Base-by-base conservation (phyloP, 2,329 filamentous ascomycete species). In the Sporothrix brunneoviolacea region DNA sequence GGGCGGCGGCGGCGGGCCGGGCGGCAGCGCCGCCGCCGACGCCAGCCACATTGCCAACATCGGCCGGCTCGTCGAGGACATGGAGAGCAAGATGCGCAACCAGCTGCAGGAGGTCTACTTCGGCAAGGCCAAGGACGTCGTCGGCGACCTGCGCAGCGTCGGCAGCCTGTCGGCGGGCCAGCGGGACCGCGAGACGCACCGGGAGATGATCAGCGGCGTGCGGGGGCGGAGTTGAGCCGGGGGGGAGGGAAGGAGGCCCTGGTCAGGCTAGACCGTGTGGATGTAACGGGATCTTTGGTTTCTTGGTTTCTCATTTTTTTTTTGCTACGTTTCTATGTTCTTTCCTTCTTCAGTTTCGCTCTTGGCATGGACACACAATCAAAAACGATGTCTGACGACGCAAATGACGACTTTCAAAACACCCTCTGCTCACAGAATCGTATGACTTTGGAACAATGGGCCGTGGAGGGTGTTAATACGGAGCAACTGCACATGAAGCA, bases 11-110 rank as follows among this genome's bases (percentile, higher is more conserved):
- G n/a, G n/a, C n/a, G n/a, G n/a, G n/a, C n/a, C n/a, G n/a, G n/a
- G n/a, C n/a, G n/a, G n/a, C n/a, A n/a, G n/a, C n/a, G 30, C 32
- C 36, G 89, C 95, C 60, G 86, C 84, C 62, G 91, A 97, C 68
- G 85, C 86, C 59, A 89, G 86, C 67, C 93, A 98, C 74, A 93
- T 98, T 61, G 88, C 87, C 61, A 98, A 98, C 69, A 88, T 97
- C 54, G 93, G 93, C 52, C 79, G 84, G 57, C 77, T 98, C 64
- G 91, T 98, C 47, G 93, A 98, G 75, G 93, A 98, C 68, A 97
- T 98, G 93, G 93, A 98, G 73, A 82, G 96, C 66, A 95, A 96
- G 78, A 97, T 98, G 93, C 82, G 93, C 58, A 98, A 98, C 69
- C 69, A 97, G 68, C 74, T 98, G 66, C 91, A 98, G 75, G 93